These are phyloP conservation scores for Colletotrichum spinosum DNA, from an alignment of 2,329 filamentous ascomycete species.

Conservation along the genomic window DNA sequence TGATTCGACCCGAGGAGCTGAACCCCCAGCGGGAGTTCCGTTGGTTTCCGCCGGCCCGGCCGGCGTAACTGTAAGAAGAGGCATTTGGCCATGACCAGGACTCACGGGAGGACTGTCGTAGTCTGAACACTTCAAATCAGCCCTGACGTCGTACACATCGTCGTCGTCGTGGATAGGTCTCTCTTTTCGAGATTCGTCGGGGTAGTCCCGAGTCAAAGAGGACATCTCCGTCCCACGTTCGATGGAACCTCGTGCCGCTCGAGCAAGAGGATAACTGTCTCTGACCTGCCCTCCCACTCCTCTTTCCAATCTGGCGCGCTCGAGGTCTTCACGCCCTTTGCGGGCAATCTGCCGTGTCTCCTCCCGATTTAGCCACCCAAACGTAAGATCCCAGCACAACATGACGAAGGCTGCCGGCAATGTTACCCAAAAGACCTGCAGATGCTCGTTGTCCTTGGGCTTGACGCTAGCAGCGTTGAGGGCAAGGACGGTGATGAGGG, in stretches of 20 bases:
- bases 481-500: slow-evolving; percentile 73
- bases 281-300: not conserved
- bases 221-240: slow-evolving; percentile 7
- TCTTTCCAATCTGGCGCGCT: slow-evolving; percentile 7
- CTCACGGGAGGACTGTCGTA: slow-evolving; percentile 8
- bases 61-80: slow-evolving; percentile 16
- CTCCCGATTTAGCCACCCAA: slow-evolving; percentile 72
- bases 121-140: not conserved
- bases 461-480: slow-evolving; percentile 71
- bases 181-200: slow-evolving; percentile 4
- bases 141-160: not conserved
- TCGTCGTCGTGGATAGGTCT: slow-evolving; percentile 19
- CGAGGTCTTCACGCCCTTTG: slow-evolving; percentile 55
- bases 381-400: slow-evolving; percentile 74
- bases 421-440: slow-evolving; percentile 75
- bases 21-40: not conserved
- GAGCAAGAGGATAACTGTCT: not conserved
- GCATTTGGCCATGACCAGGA: slow-evolving; percentile 9
- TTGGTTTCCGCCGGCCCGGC: not conserved
- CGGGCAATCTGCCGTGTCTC: slow-evolving; percentile 73
- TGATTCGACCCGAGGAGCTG: slow-evolving; percentile 17
- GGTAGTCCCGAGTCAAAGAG: not conserved
- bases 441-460: slow-evolving; percentile 52
- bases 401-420: slow-evolving; percentile 76
- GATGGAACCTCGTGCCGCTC: not conserved